Evolutionary conservation across 2,329 filamentous ascomycete species (phyloP), one percentile per base, ranked within the genome.

Genomic region (Microsporum audouinii): DNA sequence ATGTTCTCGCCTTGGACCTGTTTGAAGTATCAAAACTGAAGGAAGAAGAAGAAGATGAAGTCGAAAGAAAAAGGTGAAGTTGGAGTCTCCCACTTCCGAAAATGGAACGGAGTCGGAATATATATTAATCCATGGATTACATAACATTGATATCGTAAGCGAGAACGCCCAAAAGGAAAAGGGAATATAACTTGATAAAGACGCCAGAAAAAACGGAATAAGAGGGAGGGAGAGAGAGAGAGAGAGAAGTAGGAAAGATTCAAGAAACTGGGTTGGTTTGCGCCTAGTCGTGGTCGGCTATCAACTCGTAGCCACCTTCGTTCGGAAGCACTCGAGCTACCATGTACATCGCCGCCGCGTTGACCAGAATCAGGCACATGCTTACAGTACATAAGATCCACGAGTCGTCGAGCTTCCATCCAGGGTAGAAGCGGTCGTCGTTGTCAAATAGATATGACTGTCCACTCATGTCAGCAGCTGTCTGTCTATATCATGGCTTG

Each of bases 271-370:
- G 51, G 14, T 33, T 4, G 51, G 34, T 34, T 41, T 23, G 14
- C n/a, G 1, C 34, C 65, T 38, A 69, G 2, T 62, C 65, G 39
- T 71, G 69, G 59, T 78, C 76, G 5, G 78, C 84, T 70, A 85
- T 89, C 64, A 89, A 82, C 71, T 95, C 89, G 76, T 96, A 96
- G 61, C 89, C 91, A 68, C 88, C 89, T 71, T 96, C 91, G 0
- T 84, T 82, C 0, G 89, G 87, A 49, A 96, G 77, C 27, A 88
- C 73, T 62, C 85, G 83, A 3, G 86, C 87, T 1, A 88, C 88
- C 8, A 84, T 75, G 0, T 82, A 77, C 60, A 96, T 77, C 10
- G 82, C 84, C 12, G 78, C 70, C 0, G 78, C 78, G 61, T 82
- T 79, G 14, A 84, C 63, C 38, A 82, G 65, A 63, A 82, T 74